Evolutionary conservation across 2,329 filamentous ascomycete genomes (phyloP), one percentile per base, ranked within the genome.

Genomic region (Uncinocarpus reesii): DNA sequence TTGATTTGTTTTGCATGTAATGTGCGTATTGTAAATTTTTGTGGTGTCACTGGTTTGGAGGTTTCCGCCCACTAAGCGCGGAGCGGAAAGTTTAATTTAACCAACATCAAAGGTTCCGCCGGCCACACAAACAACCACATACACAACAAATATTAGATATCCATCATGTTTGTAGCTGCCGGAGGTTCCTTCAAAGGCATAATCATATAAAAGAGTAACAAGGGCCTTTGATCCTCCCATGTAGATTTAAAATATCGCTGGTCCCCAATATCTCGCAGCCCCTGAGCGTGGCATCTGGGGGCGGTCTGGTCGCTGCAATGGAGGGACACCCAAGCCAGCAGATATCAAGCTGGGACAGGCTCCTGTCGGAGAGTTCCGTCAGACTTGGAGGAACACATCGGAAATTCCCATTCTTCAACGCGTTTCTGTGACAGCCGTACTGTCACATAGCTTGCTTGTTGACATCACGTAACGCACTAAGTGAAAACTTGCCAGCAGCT

Each of bases 21-120:
- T 29, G 38, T 41, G 16, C 2, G 11, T 21, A 23, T 15, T 24
- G 36, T 24, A 40, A n/a, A 8, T 40, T 4, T 24, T 23, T 8
- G 3, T 5, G n/a, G 18, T 34, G 13, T 34, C 36, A 37, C 16
- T 2, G 26, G 10, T 16, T 35, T 7, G 18, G 21, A 5, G n/a
- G 21, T 32, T 38, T 46, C 43, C 43, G 43, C 43, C 35, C n/a
- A 43, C 23, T 21, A 38, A 31, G 34, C 23, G 43, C 34, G 43
- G 43, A 46, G 43, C 43, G 43, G 43, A 46, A 46, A 31, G 42
- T 21, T 37, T 21, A 46, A 29, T 35, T 32, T 8, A 44, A 11
- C 20, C 18, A 28, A 5, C 16, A 28, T 20, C 15, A 34, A 34
- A 37, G n/a, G 18, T 40, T 40, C 36, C 36, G 36, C 36, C 20